Base-by-base conservation (phyloP, 2,329 filamentous ascomycete genomes). In the Thielaviopsis populi region DNA sequence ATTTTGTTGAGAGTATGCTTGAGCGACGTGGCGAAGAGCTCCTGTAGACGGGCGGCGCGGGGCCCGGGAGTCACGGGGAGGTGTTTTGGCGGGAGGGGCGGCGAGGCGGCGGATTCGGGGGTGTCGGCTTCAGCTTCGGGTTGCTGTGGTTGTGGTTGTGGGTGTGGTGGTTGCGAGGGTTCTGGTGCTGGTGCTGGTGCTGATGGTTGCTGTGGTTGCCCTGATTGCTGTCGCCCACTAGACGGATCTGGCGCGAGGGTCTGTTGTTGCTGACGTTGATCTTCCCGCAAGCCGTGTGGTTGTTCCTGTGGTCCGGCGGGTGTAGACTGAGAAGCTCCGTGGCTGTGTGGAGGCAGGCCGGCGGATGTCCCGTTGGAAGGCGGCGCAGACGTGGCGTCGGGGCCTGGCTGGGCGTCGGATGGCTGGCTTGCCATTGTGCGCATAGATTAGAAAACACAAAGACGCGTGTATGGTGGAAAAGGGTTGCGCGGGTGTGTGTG, bases 1-100 rank as follows among this genome's bases (percentile, higher is more conserved):
- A 85, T 75, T 69, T 80, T 79, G 68, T 72, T 74, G 40, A 86
- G 76, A 1, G 83, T 84, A 68, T 78, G 78, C 56, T 72, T 68
- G 27, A 85, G 77, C 33, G 78, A 78, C 65, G 75, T 73, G 63
- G 75, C 74, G 70, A 83, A 84, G 41, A 84, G 74, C 63, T 78
- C 74, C 62, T 79, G 77, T 65, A 86, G 77, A 54, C 79, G 77
- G 33, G 74, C 69, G 1, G 83, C 83, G 68, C 83, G 81, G 2
- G 79, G 79, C 58, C 83, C 83, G 0, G 83, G 81, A 0, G 77
- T 74, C 53, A 73, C 71, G 40, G 76, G 70, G 11, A 74, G 74
- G 59, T 71, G 68, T 53, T 59, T 33, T n/a, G 60, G 42, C 0
- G 77, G 77, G 0, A 77, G 72, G 24, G 74, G 74, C 24, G 75